Percentiles rank a stretch among this genome's conserved stretches.
These are phyloP conservation scores for Leavenworthia alabamica DNA, from an alignment of 345 rosid genomes.

Conservation along the genomic window DNA sequence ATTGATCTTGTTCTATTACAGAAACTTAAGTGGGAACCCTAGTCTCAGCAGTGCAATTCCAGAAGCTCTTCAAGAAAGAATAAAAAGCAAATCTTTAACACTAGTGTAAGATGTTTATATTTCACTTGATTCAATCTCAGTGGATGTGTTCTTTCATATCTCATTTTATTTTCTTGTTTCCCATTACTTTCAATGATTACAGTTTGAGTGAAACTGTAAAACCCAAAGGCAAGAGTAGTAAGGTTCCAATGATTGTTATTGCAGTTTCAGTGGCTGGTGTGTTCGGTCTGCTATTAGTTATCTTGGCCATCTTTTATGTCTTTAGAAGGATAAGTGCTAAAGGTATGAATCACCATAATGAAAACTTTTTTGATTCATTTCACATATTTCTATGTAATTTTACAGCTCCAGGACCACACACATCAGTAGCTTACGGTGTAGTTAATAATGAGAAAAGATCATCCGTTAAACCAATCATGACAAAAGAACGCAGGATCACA, in stretches of 20 bases:
- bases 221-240: background rate
- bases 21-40: conserved; percentile 29
- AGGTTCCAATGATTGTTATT: background rate
- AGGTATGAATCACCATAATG: no score
- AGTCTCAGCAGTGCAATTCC: conserved; percentile 14
- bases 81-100: conserved; percentile 13
- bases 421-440: no score
- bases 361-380: no score
- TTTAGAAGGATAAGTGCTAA: background rate
- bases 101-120: conserved; percentile 19
- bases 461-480: conserved; percentile 9
- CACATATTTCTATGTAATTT: no score
- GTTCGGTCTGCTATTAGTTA: background rate
- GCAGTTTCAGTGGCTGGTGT: conserved; percentile 14
- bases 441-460: background rate
- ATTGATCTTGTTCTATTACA: background rate
- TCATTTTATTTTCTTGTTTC: background rate
- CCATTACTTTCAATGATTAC: background rate
- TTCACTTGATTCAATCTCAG: background rate
- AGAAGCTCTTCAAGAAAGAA: background rate
- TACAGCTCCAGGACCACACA: no score
- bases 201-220: background rate
- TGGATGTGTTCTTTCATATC: background rate
- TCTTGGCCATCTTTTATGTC: conserved; percentile 9
- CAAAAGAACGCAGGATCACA: conserved; percentile 11